Evolutionary conservation across 129 eudicot species (phyloP).

Genomic region (Kitagawia praeruptora): DNA sequence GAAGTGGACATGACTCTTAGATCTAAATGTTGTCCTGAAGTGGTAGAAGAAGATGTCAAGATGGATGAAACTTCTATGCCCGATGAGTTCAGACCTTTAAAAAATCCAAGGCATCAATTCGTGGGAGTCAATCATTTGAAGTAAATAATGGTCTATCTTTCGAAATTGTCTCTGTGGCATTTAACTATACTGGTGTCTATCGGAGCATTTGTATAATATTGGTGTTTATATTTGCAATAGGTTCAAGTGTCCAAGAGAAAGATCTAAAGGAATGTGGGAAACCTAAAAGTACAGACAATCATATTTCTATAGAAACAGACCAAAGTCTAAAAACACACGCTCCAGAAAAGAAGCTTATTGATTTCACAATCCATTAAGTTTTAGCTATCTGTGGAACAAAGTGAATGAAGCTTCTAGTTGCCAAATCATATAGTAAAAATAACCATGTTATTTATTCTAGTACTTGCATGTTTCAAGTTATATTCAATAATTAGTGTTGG

Average conservation of each 20-base stretch:
- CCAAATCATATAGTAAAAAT: too few species aligned
- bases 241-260: constrained; percentile 27
- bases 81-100: constrained; percentile 49
- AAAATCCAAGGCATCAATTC: constrained; percentile 45
- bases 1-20: constrained; percentile 16
- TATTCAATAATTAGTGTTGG: too few species aligned
- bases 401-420: too few species aligned
- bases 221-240: constrained; percentile 28
- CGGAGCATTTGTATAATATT: not conserved
- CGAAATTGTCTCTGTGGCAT: not conserved
- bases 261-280: constrained; percentile 17
- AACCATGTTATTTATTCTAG: too few species aligned
- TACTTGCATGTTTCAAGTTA: too few species aligned
- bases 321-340: constrained; percentile 56
- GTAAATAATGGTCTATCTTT: constrained; percentile 36
- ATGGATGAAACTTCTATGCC: constrained; percentile 7
- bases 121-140: constrained; percentile 24
- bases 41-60: constrained; percentile 25
- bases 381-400: too few species aligned
- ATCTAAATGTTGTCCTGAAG: constrained; percentile 25
- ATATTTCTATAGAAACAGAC: constrained; percentile 39
- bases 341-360: constrained; percentile 90
- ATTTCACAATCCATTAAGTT: too few species aligned
- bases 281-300: constrained; percentile 16
- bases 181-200: not conserved